These are phyloP conservation scores for Brassica cretica DNA, from an alignment of 345 rosid species.

Conservation along the genomic window DNA sequence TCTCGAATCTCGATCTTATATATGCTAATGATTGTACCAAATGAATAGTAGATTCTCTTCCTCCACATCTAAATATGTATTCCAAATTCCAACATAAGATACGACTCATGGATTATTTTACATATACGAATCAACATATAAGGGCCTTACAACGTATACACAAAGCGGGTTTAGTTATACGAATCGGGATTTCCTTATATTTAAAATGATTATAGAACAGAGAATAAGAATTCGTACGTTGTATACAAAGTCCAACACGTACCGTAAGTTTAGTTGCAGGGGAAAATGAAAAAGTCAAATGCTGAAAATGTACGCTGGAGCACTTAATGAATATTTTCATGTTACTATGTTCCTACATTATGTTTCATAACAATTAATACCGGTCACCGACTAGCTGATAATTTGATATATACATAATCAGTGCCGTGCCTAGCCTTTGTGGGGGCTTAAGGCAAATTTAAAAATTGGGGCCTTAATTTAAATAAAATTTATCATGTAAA, in stretches of 20 bases:
- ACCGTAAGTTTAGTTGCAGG: conserved; percentile 17
- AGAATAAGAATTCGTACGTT: conserved; percentile 7
- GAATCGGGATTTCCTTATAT: neutral
- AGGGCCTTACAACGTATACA: conserved; percentile 1
- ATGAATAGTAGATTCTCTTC: neutral
- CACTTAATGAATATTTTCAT: conserved; percentile 23
- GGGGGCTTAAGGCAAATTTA: too few species aligned
- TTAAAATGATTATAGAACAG: neutral
- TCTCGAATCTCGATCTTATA: neutral
- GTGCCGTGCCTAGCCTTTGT: too few species aligned
- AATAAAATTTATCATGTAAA: too few species aligned
- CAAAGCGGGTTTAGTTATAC: neutral
- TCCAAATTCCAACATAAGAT: neutral
- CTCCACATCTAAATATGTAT: neutral
- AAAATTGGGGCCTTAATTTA: too few species aligned
- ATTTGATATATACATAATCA: conserved; percentile 10
- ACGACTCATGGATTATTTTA: neutral
- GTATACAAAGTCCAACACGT: conserved; percentile 15
- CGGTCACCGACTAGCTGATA: conserved; percentile 31
- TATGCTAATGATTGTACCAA: conserved; percentile 19
- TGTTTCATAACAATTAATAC: conserved; percentile 20
- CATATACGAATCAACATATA: neutral
- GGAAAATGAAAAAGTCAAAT: conserved; percentile 22
- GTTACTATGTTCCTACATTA: conserved; percentile 30
- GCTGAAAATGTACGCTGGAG: conserved; percentile 24